Evolutionary conservation across 306 rosid species (phyloP).

Genomic region (Biancaea sappan): DNA sequence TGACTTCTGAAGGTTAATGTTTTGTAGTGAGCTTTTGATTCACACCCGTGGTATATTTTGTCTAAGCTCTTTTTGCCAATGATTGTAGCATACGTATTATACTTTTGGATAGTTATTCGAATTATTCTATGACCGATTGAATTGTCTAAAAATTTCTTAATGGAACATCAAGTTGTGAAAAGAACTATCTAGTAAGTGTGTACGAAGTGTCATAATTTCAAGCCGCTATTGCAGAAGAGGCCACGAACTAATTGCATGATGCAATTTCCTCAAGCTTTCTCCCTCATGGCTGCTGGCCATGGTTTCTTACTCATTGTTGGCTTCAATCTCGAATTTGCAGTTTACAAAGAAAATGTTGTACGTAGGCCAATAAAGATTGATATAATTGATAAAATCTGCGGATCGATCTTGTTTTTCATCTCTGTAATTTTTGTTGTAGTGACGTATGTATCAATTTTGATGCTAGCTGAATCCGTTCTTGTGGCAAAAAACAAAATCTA

Average conservation of each 20-base stretch:
- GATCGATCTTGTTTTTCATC: no score
- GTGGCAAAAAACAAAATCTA: no score
- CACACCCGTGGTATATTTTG: background rate
- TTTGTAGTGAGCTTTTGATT: slow-evolving; percentile 8
- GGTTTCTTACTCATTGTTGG: no score
- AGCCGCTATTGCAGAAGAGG: background rate
- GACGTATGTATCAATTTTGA: no score
- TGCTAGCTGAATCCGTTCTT: no score
- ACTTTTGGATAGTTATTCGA: background rate
- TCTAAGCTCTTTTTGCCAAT: background rate
- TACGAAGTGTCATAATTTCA: background rate
- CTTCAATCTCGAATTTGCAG: no score
- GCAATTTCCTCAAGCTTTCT: background rate
- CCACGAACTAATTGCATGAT: background rate
- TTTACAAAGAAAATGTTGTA: no score
- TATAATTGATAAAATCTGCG: no score
- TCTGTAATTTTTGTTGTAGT: no score
- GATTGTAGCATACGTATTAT: background rate
- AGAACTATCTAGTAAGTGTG: no score
- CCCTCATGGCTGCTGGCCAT: background rate
- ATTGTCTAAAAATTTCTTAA: background rate
- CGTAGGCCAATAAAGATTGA: no score
- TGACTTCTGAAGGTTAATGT: background rate
- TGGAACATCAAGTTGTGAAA: background rate
- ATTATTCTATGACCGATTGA: background rate